Conservation (phyloP, 805 yeast species). For the Starmerella powellii region DNA sequence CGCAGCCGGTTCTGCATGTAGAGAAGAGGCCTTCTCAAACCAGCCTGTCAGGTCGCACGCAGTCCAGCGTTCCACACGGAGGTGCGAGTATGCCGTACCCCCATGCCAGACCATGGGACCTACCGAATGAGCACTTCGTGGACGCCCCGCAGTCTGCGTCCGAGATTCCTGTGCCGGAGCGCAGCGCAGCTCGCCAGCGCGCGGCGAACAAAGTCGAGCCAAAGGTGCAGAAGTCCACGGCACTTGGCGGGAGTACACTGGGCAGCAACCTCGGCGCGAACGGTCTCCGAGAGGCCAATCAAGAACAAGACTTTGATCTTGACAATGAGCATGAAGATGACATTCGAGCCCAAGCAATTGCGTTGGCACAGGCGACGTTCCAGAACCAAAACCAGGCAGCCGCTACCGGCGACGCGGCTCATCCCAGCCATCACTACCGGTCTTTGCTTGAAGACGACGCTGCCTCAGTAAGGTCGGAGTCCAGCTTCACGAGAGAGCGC, state of each 20-base stretch:
- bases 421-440: constrained; percentile 12
- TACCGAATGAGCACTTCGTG: constrained; percentile 1
- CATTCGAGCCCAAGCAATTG: constrained; percentile 11
- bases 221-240: too few species aligned
- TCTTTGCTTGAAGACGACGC: constrained; percentile 18
- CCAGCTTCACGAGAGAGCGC: constrained; percentile 20
- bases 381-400: not conserved
- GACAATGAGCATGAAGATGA: constrained; percentile 4
- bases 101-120: constrained; percentile 12
- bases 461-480: constrained; percentile 15
- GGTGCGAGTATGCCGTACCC: constrained; percentile 2
- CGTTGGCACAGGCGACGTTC: constrained; percentile 7
- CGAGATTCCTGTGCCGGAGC: constrained; percentile 8
- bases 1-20: constrained; percentile 9
- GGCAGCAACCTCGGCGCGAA: not conserved
- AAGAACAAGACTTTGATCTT: not conserved
- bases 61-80: not conserved
- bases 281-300: not conserved
- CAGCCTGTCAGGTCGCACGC: constrained; percentile 7
- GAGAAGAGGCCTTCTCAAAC: constrained; percentile 14
- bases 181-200: too few species aligned
- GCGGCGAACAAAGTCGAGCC: too few species aligned
- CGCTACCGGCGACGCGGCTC: not conserved
- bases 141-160: constrained; percentile 6
- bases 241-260: too few species aligned